Evolutionary conservation across 495 filamentous ascomycete species (phyloP).

Genomic region (Aspergillus wentii): DNA sequence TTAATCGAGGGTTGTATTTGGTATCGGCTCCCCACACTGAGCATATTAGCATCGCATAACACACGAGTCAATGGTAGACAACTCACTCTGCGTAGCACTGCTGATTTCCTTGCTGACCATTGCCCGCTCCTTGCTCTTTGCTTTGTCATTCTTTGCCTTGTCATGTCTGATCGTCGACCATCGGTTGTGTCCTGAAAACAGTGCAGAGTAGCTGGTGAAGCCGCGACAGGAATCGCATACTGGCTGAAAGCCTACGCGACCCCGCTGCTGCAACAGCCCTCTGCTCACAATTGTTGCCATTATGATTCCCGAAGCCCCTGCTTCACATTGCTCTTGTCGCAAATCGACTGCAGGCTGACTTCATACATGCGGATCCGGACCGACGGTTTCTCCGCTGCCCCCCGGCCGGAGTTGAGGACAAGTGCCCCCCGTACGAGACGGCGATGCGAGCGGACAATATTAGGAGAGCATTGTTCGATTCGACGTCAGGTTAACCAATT

Average conservation of each 20-base stretch:
- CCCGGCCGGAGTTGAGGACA: constrained; percentile 22
- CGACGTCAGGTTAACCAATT: neutral
- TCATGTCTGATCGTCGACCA: constrained; percentile 97
- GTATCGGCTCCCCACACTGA: constrained; percentile 65
- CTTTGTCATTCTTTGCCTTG: constrained; percentile 74
- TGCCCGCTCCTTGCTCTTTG: constrained; percentile 45
- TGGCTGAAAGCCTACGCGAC: constrained; percentile 3
- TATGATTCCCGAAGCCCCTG: neutral
- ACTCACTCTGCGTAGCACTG: constrained; percentile 50
- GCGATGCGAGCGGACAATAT: too few species aligned
- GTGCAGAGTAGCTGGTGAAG: constrained; percentile 47
- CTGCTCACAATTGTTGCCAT: constrained; percentile 14
- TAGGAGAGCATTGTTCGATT: too few species aligned
- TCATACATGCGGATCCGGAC: constrained; percentile 21
- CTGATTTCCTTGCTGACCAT: constrained; percentile 48
- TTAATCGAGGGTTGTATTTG: constrained; percentile 68
- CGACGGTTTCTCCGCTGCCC: constrained; percentile 33
- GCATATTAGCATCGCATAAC: constrained; percentile 2
- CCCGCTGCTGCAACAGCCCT: constrained; percentile 9
- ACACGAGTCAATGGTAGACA: constrained; percentile 2
- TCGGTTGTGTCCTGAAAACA: constrained; percentile 72
- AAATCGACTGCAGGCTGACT: too few species aligned
- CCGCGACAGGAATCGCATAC: constrained; percentile 19
- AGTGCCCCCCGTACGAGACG: constrained; percentile 24
- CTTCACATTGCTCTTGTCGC: neutral